These are phyloP conservation scores for Colletotrichum somersetense DNA, from an alignment of 2,329 filamentous ascomycete species.

Conservation along the genomic window DNA sequence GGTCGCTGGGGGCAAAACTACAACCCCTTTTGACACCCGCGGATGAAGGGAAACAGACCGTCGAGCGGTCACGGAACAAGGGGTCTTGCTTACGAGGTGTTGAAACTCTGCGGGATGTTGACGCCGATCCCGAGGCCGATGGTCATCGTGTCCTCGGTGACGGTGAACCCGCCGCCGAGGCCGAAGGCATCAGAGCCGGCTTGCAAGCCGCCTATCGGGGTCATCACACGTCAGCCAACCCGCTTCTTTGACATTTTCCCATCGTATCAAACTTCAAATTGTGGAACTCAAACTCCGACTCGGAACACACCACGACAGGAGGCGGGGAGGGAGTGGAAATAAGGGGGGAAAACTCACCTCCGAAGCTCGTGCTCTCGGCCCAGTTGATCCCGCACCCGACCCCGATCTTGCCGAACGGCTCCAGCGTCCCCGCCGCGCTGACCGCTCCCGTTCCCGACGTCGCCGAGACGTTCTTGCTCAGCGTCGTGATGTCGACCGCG, in stretches of 20 bases:
- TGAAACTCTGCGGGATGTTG: constrained; percentile 21
- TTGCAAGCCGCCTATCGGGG: constrained; percentile 19
- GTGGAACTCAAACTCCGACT: neutral
- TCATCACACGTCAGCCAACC: neutral
- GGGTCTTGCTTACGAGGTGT: constrained; percentile 16
- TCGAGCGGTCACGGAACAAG: neutral
- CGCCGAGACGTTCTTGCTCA: constrained; percentile 34
- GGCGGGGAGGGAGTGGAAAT: neutral
- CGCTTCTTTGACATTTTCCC: neutral
- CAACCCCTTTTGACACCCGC: neutral
- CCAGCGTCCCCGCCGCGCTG: constrained; percentile 31
- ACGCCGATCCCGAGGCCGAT: constrained; percentile 32
- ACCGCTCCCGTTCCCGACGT: constrained; percentile 29
- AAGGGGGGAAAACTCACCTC: constrained; percentile 12
- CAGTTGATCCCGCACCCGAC: constrained; percentile 37
- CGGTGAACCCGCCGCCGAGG: constrained; percentile 36
- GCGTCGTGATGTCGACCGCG: constrained; percentile 28
- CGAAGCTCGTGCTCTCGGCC: constrained; percentile 26
- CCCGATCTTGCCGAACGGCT: constrained; percentile 28
- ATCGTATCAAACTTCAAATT: neutral
- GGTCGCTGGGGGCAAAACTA: neutral
- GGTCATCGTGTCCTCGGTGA: constrained; percentile 36
- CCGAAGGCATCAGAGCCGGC: constrained; percentile 37
- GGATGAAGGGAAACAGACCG: neutral
- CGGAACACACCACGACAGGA: neutral